Base-by-base conservation (phyloP, 2,329 filamentous ascomycete genomes). In the Claviceps spartinae region DNA sequence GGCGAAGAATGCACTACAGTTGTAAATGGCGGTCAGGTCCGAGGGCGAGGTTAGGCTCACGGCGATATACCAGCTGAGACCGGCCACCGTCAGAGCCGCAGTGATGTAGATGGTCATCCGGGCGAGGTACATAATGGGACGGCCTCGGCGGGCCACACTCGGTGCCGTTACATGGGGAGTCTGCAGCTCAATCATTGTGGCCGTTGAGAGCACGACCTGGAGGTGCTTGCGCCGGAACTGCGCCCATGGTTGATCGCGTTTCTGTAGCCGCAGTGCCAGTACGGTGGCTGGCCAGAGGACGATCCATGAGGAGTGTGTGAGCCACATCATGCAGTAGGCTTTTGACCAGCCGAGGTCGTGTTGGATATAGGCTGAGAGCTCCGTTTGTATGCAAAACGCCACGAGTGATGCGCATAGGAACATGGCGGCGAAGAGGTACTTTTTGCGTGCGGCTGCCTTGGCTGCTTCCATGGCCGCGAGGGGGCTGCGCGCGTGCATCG, bases 251-350 rank as follows among this genome's bases (percentile, higher is more conserved):
- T 86, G 74, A 56, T 83, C 78, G 61, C 83, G 82, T 67, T 88
- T 88, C 65, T 89, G 86, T 14, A 93, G 57, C 52, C 91, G 83
- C 55, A 97, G 74, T 49, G 95, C 77, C 24, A 86, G 67, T 38
- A 98, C 78, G 68, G 95, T 89, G 11, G 79, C 71, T 0, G 90
- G 91, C 88, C 89, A 98, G 24, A 98, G 76, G 48, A 97, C 69
- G 9, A 83, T 68, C 93, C 93, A 98, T 2, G 89, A 95, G 52
- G 91, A 86, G 70, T 98, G 93, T 11, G 93, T 98, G 58, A 98
- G 76, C 69, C 95, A 96, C 76, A 98, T 81, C 93, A 98, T 98
- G 74, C 88, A 95, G 72, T 96, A 98, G n/a, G 93, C 88, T 73
- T 98, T 98, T 71, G 94, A 81, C 93, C 93, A 98, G 57, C 86